Evolutionary conservation across 208 protist species (phyloP).

Genomic region (Porcisia deanei): DNA sequence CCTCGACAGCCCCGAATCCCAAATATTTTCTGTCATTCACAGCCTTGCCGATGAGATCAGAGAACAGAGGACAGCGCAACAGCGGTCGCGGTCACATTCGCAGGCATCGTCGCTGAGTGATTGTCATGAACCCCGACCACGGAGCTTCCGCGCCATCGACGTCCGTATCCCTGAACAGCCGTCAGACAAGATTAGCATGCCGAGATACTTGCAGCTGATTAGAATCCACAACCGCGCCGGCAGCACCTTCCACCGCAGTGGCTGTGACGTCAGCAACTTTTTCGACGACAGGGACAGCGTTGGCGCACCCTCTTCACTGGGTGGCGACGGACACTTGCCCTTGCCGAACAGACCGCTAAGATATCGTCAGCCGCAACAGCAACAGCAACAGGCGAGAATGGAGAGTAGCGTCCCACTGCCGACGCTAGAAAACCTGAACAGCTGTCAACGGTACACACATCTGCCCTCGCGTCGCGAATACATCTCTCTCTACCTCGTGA

Average conservation of each 20-base stretch:
- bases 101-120: neutral
- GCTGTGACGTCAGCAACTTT: neutral
- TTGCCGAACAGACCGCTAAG: constrained; percentile 14
- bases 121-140: neutral
- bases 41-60: constrained; percentile 20
- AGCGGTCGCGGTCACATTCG: neutral
- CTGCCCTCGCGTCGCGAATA: constrained; percentile 62
- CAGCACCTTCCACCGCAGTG: constrained; percentile 20
- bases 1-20: constrained; percentile 18
- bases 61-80: constrained; percentile 11
- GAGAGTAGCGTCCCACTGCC: neutral
- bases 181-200: neutral
- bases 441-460: constrained; percentile 4
- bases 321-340: neutral
- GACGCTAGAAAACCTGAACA: neutral
- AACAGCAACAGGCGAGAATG: neutral
- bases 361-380: constrained; percentile 3
- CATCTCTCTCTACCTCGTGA: constrained; percentile 49
- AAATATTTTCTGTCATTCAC: constrained; percentile 41
- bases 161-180: neutral
- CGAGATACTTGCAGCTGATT: constrained; percentile 19
- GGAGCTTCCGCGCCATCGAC: neutral
- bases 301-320: neutral
- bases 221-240: constrained; percentile 22
- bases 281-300: neutral